Evolutionary conservation across 1,139 yeast species (phyloP).

Genomic region (Pichia inconspicua): DNA sequence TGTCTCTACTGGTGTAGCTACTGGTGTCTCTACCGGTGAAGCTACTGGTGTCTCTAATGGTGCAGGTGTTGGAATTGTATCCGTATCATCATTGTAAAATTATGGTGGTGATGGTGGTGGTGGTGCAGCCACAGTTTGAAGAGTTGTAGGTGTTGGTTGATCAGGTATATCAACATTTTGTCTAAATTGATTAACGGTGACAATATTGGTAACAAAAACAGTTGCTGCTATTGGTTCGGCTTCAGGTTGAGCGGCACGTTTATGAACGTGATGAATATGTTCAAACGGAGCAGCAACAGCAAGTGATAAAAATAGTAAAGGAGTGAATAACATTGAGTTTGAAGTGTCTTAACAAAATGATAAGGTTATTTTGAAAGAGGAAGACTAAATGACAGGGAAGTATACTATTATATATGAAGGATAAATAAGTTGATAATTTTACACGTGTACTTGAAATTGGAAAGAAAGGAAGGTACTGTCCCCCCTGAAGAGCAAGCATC

Average conservation of each 20-base stretch:
- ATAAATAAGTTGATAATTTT: neutral
- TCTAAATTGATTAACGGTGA: neutral
- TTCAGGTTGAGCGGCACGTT: conserved; percentile 19
- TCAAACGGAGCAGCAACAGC: conserved; percentile 20
- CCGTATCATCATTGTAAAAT: neutral
- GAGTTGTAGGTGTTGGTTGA: conserved; percentile 10
- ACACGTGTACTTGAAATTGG: too few relatives aligned
- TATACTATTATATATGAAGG: too few relatives aligned
- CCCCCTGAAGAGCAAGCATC: neutral
- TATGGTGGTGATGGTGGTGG: conserved; percentile 4
- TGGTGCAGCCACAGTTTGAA: neutral
- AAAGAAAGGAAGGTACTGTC: neutral
- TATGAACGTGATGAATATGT: conserved; percentile 19
- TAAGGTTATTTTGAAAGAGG: neutral
- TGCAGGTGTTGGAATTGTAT: conserved; percentile 5
- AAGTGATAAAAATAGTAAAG: conserved; percentile 6
- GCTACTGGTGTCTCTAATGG: conserved; percentile 17
- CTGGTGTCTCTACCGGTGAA: conserved; percentile 16
- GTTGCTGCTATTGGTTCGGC: conserved; percentile 12
- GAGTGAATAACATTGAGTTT: neutral
- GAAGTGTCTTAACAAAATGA: too few relatives aligned
- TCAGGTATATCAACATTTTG: conserved; percentile 12
- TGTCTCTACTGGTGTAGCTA: conserved; percentile 18
- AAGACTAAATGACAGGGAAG: neutral
- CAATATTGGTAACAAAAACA: conserved; percentile 6